Percentiles rank a stretch among this genome's conserved stretches.
phyloP scores from a whole-genome alignment of 352 stramenopile genomes.

The Phytophthora palmivora region DNA sequence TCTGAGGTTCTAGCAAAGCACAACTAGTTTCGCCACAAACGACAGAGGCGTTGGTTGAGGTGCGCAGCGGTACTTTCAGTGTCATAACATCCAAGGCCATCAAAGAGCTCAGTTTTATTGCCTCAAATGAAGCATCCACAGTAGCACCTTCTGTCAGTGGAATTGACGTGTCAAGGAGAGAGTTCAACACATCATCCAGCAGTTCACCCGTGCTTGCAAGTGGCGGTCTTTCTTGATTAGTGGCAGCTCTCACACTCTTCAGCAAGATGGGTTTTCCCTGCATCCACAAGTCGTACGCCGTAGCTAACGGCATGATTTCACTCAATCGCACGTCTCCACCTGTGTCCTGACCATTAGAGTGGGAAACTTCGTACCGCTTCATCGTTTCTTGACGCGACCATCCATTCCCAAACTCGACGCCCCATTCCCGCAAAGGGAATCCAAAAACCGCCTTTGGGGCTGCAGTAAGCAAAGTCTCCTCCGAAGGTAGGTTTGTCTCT shows the following conservation, averaged over 20 bases:
- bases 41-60: conserved; percentile 20
- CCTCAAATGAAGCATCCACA: conserved; percentile 37
- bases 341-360: conserved; percentile 2
- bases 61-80: conserved; percentile 31
- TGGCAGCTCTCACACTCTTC: conserved; percentile 13
- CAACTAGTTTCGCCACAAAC: conserved; percentile 34
- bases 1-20: conserved; percentile 29
- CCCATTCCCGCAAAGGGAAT: conserved; percentile 37
- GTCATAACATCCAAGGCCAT: conserved; percentile 42
- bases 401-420: conserved; percentile 32
- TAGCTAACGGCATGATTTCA: conserved; percentile 35
- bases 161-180: conserved; percentile 12
- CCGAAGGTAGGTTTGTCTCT: conserved; percentile 3
- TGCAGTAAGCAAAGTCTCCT: conserved; percentile 22
- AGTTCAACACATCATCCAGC: conserved; percentile 21
- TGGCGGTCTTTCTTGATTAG: background rate
- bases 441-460: conserved; percentile 41
- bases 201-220: conserved; percentile 23
- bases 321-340: conserved; percentile 6
- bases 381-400: conserved; percentile 22
- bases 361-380: conserved; percentile 28
- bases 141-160: conserved; percentile 20
- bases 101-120: conserved; percentile 27
- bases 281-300: conserved; percentile 39
- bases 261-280: conserved; percentile 31